Evolutionary conservation across 106 monocot genomes (phyloP).

Genomic region (Apostasia ramifera): DNA sequence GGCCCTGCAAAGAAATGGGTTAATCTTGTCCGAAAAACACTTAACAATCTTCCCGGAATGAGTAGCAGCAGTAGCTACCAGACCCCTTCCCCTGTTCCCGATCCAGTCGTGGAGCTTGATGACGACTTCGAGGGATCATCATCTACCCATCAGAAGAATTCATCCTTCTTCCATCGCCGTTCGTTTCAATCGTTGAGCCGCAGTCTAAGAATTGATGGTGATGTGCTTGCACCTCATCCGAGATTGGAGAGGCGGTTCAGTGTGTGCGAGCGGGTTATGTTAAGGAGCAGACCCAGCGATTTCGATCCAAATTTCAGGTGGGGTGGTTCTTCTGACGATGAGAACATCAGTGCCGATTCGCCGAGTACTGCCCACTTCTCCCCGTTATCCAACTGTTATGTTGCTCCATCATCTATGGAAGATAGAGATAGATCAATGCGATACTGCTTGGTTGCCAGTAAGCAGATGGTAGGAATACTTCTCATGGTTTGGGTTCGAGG

Average conservation of each 20-base stretch:
- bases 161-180: slow-evolving; percentile 49
- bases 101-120: slow-evolving; percentile 52
- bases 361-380: slow-evolving; percentile 32
- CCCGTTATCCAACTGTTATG: slow-evolving; percentile 31
- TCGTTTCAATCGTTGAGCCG: slow-evolving; percentile 54
- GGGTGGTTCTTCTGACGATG: slow-evolving; percentile 41
- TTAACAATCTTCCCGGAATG: slow-evolving; percentile 49
- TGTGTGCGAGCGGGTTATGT: slow-evolving; percentile 55
- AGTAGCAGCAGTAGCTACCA: slow-evolving; percentile 28
- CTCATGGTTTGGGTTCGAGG: slow-evolving; percentile 58
- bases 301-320: slow-evolving; percentile 51
- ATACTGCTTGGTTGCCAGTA: slow-evolving; percentile 63
- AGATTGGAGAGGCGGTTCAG: slow-evolving; percentile 40
- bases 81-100: slow-evolving; percentile 44
- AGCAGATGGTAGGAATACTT: slow-evolving; percentile 78
- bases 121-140: slow-evolving; percentile 71
- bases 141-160: slow-evolving; percentile 31
- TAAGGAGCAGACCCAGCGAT: slow-evolving; percentile 58
- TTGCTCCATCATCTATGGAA: slow-evolving; percentile 21
- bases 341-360: slow-evolving; percentile 38
- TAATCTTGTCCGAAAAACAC: slow-evolving; percentile 45
- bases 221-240: slow-evolving; percentile 29
- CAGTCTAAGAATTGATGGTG: slow-evolving; percentile 56
- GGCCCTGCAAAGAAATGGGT: slow-evolving; percentile 81
- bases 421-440: slow-evolving; percentile 26